Base-by-base conservation (phyloP, 2,329 filamentous ascomycete species). In the Bipolaris bicolor region DNA sequence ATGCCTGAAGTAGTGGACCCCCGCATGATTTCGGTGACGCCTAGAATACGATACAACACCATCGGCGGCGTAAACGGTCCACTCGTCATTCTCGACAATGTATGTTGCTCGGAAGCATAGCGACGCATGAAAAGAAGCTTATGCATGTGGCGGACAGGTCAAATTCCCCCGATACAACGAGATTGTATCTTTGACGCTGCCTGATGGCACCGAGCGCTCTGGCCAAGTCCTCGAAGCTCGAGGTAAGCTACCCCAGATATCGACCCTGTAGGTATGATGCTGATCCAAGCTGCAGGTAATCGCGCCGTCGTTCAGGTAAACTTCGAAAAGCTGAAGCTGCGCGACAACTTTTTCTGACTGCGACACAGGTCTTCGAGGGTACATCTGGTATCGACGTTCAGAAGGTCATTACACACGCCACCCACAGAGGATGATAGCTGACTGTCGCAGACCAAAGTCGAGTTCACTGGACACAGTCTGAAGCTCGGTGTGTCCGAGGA, bases 401-500 rank as follows among this genome's bases (percentile, higher is more conserved):
- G 86, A 99, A 88, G 90, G 92, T 80, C 68, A 54, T 65, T 61
- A 57, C 58, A 40, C 34, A 53, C 52, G 45, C 39, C 43, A 37
- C 33, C 44, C 7, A 48, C 44, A 40, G 57, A 66, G 43, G 54
- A 70, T 52, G 29, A 50, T 29, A 39, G 53, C 66, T 72, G 53
- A 73, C 70, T 57, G 53, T 49, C 56, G 57, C 73, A 95, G 93
- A 97, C 94, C 53, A 96, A 90, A 85, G 94, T 99, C 78, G 91
- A 99, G 78, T 98, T 99, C 79, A 96, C 91, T 31, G 95, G 95
- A 60, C 87, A 97, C 82, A 98, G 91, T 82, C 83, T 99, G 83
- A 98, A 98, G 86, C 90, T 99, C 51, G 95, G 95, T 79, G 95
- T 99, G 59, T 98, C 95, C 50, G 96, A 99, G 82, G 95, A 99